Evolutionary conservation across 2,329 filamentous ascomycete species (phyloP), one percentile per base, ranked within the genome.

Genomic region (Ophiocordyceps australis): DNA sequence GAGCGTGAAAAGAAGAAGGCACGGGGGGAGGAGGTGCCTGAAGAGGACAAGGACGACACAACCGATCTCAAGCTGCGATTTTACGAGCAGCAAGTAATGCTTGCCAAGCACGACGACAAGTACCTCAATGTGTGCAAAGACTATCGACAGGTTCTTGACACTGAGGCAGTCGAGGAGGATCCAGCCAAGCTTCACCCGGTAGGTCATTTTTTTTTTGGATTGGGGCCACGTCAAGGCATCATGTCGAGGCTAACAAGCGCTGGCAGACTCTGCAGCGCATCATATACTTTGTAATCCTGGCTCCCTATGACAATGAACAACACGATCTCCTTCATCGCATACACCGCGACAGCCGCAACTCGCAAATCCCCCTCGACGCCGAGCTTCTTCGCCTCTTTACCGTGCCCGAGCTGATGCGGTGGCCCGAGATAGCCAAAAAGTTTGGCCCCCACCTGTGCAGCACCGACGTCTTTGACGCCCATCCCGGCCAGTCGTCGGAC

Each of bases 71-170:
- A 98, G 65, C 65, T 98, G 39, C 73, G 71, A 36, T 98, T 83
- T 58, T 98, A 94, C 55, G 85, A 94, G 56, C 89, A 95, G 50
- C 89, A 98, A 56, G 92, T 98, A 44, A 77, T 73, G 24, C 62
- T 98, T 27, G 81, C 89, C 29, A 95, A 94, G 65, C 85, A 98
- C 42, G 89, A 98, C 36, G 73, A 83, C 58, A 94, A 93, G 54
- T 98, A 98, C 45, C 71, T 98, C 18, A 86, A 95, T 35, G 86
- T 76, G 18, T 98, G 89, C 73, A 98, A 98, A 57, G 74, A 98
- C 56, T 98, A 95, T 59, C 69, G 89, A 48, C 85, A 95, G 49
- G 86, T 98, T 5, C 57, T 98, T 33, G 86, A 98, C 47, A 98
- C 91, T 0, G 83, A 93, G 50, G 81, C 85, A 4, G 83, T 98